Percentiles rank a stretch among this genome's conserved stretches.
Evolutionary conservation across 2,329 filamentous ascomycete genomes (phyloP).

Genomic region (Cladophialophora exuberans): DNA sequence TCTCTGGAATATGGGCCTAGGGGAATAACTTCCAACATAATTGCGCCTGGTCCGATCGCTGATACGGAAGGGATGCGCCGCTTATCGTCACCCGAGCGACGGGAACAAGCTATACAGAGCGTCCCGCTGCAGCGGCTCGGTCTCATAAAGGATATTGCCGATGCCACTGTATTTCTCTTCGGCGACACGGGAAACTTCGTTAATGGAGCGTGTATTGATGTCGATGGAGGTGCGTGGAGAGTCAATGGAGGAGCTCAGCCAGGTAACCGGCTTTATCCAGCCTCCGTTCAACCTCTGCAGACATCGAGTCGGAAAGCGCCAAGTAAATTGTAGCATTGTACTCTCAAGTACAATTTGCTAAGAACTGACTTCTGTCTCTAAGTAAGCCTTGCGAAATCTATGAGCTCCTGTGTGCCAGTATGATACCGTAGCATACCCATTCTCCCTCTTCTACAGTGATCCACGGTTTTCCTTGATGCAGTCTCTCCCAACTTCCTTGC

Average conservation of each 20-base stretch:
- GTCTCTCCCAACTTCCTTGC: no score
- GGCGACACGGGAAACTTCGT: conserved; percentile 84
- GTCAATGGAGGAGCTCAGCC: conserved; percentile 13
- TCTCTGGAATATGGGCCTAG: conserved; percentile 86
- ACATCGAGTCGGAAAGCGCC: no score
- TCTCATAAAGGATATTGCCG: conserved; percentile 81
- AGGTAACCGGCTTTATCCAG: no score
- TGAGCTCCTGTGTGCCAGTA: no score
- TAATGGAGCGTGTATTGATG: conserved; percentile 77
- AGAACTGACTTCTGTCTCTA: no score
- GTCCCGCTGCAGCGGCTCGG: conserved; percentile 79
- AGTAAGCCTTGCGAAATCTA: no score
- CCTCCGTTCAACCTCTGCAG: no score
- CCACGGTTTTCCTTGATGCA: no score
- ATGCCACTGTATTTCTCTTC: conserved; percentile 87
- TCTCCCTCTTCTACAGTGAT: no score
- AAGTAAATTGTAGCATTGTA: no score
- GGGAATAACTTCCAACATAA: conserved; percentile 83
- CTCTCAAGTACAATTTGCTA: no score
- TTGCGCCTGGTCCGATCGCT: conserved; percentile 82
- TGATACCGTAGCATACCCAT: no score
- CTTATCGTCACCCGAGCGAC: conserved; percentile 57
- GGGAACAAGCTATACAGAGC: conserved; percentile 48
- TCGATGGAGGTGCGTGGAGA: conserved; percentile 44
- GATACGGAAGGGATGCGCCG: conserved; percentile 79